A percentile compares a stretch with the other conserved stretches of the same genome.
Evolutionary conservation across 306 rosid species (phyloP).

Genomic region (Malus orientalis): DNA sequence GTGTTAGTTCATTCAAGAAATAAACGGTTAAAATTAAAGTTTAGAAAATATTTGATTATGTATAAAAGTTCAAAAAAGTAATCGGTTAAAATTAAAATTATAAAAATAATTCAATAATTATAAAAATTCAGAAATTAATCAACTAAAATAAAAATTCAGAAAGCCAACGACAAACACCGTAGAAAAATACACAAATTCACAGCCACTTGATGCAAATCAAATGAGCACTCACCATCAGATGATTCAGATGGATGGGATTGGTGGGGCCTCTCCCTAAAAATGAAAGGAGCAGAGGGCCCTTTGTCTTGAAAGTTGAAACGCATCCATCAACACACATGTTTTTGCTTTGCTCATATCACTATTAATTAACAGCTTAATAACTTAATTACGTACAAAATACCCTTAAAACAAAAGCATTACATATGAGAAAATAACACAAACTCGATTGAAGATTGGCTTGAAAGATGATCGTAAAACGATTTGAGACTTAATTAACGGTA

Average conservation of each 20-base stretch:
- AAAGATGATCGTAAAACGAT: neutral
- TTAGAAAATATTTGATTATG: fast-evolving
- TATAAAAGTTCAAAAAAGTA: too few species aligned
- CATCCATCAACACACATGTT: neutral
- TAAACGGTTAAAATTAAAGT: fast-evolving
- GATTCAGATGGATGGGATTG: neutral
- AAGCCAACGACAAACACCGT: too few species aligned
- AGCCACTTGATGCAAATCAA: constrained; percentile 3
- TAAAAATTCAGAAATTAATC: too few species aligned
- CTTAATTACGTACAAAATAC: neutral
- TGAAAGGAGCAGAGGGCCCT: neutral
- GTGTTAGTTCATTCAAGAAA: too few species aligned
- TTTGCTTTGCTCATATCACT: neutral
- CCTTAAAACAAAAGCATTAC: neutral
- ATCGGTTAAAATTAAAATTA: too few species aligned
- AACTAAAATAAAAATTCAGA: too few species aligned
- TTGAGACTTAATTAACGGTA: neutral
- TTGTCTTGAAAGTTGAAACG: neutral
- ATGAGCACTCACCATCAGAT: constrained; percentile 10
- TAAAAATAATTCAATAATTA: too few species aligned
- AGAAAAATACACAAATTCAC: neutral
- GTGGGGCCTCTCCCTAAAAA: neutral
- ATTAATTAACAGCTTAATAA: neutral
- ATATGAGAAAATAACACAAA: neutral
- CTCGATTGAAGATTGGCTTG: neutral